Conservation (phyloP, 805 yeast genomes). For the Nadsonia fulvescens region DNA sequence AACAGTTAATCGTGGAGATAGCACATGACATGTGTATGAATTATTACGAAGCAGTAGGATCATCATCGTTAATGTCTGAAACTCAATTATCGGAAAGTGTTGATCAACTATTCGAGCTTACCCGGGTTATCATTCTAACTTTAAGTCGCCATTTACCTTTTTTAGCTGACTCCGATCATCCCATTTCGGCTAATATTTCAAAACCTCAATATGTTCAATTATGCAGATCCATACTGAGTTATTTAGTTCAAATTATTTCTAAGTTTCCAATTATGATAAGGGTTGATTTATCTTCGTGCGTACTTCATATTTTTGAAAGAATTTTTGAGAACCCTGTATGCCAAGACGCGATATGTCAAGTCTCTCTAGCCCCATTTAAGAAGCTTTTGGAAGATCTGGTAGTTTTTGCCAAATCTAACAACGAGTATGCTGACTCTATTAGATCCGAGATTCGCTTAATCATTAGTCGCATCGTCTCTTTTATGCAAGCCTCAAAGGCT, state of each 20-base stretch:
- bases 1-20: conserved; percentile 32
- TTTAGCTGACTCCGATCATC: conserved; percentile 11
- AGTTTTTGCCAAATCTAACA: too few species aligned
- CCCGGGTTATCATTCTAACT: conserved; percentile 51
- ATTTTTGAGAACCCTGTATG: conserved; percentile 28
- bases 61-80: conserved; percentile 13
- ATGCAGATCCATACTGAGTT: conserved; percentile 29
- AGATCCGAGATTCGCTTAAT: too few species aligned
- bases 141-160: conserved; percentile 23
- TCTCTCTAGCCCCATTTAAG: conserved; percentile 33
- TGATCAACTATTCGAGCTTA: conserved; percentile 67
- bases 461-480: too few species aligned
- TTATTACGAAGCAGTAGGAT: conserved; percentile 18
- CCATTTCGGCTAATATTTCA: conserved; percentile 3
- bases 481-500: too few species aligned
- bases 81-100: conserved; percentile 33
- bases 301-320: conserved; percentile 42
- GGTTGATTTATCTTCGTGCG: conserved; percentile 52
- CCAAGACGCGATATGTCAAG: conserved; percentile 29
- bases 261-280: conserved; percentile 51
- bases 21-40: conserved; percentile 35
- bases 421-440: too few species aligned
- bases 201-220: too few species aligned
- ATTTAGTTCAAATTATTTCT: conserved; percentile 43
- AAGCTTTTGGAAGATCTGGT: conserved; percentile 23